These are phyloP conservation scores for Adansonia madagascariensis DNA, from an alignment of 441 rosid genomes.

Conservation along the genomic window DNA sequence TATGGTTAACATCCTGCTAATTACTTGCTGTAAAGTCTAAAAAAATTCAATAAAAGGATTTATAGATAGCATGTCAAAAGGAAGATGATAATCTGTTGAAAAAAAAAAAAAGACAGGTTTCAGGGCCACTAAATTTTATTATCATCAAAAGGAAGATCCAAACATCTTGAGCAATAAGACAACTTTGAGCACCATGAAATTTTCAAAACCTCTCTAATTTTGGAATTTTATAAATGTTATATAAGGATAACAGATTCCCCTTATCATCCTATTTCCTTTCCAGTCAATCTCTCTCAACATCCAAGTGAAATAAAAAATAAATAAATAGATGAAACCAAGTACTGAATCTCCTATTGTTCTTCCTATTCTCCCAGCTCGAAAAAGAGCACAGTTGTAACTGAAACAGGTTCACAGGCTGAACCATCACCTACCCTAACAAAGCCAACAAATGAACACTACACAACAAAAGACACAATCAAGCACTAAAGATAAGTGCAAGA, in stretches of 20 bases:
- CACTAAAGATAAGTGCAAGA: neutral
- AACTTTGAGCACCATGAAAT: neutral
- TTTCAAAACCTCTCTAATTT: constrained; percentile 18
- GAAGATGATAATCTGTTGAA: neutral
- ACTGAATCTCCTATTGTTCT: neutral
- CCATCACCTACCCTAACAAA: neutral
- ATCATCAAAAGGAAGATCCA: neutral
- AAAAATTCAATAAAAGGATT: neutral
- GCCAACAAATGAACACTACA: constrained; percentile 10
- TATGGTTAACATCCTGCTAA: neutral
- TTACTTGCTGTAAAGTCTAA: neutral
- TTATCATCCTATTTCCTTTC: neutral
- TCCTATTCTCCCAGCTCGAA: neutral
- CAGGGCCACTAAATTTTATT: constrained; percentile 8
- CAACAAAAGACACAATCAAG: constrained; percentile 1
- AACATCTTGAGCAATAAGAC: neutral
- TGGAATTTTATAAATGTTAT: neutral
- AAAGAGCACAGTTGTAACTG: neutral
- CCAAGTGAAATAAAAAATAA: neutral
- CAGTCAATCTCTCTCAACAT: neutral
- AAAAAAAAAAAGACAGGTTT: neutral
- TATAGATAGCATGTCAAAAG: neutral
- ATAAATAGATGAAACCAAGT: neutral
- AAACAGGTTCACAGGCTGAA: neutral
- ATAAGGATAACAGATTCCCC: neutral